phyloP scores from a whole-genome alignment of 495 filamentous ascomycete genomes.

The Podospora pseudoanserina region DNA sequence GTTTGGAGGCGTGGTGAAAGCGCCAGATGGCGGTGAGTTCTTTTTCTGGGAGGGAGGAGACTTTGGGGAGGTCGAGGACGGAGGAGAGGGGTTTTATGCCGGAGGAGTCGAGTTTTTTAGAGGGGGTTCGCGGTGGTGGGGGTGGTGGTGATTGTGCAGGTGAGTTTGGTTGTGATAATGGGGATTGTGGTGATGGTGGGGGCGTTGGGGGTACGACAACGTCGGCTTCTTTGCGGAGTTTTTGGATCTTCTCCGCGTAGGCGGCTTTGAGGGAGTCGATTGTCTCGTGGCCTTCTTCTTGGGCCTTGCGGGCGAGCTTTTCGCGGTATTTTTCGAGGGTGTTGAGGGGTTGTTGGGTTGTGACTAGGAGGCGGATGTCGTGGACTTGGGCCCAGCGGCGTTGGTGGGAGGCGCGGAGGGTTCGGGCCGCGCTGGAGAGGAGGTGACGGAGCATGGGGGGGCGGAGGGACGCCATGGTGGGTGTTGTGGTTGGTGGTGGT shows the following conservation, averaged over 20 bases:
- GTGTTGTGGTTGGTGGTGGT: not conserved
- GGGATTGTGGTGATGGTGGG: slow-evolving; percentile 10
- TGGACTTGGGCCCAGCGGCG: slow-evolving; percentile 88
- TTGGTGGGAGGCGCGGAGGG: slow-evolving; percentile 47
- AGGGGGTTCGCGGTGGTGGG: slow-evolving; percentile 19
- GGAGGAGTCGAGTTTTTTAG: slow-evolving; percentile 17
- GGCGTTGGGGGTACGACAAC: slow-evolving; percentile 18
- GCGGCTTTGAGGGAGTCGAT: slow-evolving; percentile 74
- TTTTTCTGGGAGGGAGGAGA: slow-evolving; percentile 63
- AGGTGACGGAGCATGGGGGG: slow-evolving; percentile 39
- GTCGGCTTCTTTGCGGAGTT: slow-evolving; percentile 54
- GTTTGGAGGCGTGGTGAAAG: slow-evolving; percentile 69
- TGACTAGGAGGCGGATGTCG: slow-evolving; percentile 82
- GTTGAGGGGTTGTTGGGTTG: slow-evolving; percentile 49
- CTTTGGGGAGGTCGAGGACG: slow-evolving; percentile 80
- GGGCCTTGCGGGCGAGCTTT: slow-evolving; percentile 82
- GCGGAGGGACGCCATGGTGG: slow-evolving; percentile 31
- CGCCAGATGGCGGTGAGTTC: slow-evolving; percentile 91
- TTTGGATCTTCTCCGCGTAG: slow-evolving; percentile 76
- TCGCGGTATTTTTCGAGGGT: slow-evolving; percentile 80
- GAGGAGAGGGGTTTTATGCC: slow-evolving; percentile 71
- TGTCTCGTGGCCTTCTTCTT: slow-evolving; percentile 68
- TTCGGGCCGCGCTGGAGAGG: slow-evolving; percentile 23
- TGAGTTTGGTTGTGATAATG: slow-evolving; percentile 23
- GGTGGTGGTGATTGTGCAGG: slow-evolving; percentile 30